phyloP scores from a whole-genome alignment of 1,284 basidiomycete genomes.

The Schizopora paradoxa region DNA sequence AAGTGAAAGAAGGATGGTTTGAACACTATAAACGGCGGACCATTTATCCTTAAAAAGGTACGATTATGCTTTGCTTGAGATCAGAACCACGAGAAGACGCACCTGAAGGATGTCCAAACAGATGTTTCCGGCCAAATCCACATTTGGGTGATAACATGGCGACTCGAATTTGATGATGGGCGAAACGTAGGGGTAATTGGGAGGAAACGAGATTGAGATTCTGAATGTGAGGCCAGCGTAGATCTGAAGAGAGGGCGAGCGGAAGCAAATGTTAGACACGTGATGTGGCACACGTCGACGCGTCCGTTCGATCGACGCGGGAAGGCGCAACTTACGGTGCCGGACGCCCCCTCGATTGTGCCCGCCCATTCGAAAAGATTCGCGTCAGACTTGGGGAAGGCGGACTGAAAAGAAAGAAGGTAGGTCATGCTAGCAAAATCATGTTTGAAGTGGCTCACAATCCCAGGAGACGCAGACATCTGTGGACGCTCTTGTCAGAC shows the following conservation, averaged over 20 bases:
- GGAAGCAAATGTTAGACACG: conserved; percentile 5
- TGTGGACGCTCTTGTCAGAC: conserved; percentile 26
- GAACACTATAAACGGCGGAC: conserved; percentile 86
- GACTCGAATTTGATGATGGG: conserved; percentile 78
- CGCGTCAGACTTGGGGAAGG: conserved; percentile 77
- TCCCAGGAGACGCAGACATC: conserved; percentile 83
- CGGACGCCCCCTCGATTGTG: conserved; percentile 73
- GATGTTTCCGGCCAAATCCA: conserved; percentile 74
- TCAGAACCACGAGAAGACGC: conserved; percentile 16
- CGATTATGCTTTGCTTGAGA: conserved; percentile 3
- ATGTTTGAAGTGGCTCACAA: conserved; percentile 37
- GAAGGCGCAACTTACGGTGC: conserved; percentile 47
- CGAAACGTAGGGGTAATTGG: conserved; percentile 79
- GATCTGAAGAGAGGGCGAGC: conserved; percentile 40
- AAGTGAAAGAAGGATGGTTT: conserved; percentile 80
- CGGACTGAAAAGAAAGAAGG: conserved; percentile 49
- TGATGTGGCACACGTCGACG: conserved; percentile 18
- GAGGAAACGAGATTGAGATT: conserved; percentile 75
- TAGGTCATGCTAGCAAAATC: conserved; percentile 1
- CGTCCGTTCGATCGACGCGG: background rate
- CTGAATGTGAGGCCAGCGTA: conserved; percentile 75
- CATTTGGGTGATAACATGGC: conserved; percentile 83
- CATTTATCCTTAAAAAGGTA: conserved; percentile 65
- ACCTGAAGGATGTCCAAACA: conserved; percentile 83
- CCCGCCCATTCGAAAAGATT: conserved; percentile 82